Evolutionary conservation across 306 rosid genomes (phyloP).

Genomic region (Dalbergia cultrata): DNA sequence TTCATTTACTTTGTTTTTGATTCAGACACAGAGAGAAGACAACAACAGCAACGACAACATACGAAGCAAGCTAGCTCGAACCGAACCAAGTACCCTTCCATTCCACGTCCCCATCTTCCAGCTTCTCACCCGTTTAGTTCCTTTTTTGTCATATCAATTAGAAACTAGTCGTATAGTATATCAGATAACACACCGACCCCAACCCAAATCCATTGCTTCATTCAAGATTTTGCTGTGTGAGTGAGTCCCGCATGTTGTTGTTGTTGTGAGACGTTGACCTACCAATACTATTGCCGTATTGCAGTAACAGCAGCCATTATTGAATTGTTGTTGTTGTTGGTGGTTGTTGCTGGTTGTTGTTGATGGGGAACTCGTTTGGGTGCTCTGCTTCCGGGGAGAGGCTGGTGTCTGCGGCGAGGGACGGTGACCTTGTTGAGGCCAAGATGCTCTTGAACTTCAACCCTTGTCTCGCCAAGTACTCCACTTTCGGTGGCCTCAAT

Average conservation of each 20-base stretch:
- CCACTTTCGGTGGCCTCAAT: constrained; percentile 93
- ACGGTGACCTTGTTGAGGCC: constrained; percentile 95
- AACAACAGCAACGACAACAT: too few relatives aligned
- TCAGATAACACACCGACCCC: background rate
- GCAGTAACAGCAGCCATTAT: too few relatives aligned
- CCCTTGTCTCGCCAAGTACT: constrained; percentile 89
- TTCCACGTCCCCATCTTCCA: too few relatives aligned
- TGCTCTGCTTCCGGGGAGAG: constrained; percentile 99
- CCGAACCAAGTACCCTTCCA: too few relatives aligned
- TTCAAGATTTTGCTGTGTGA: constrained; percentile 14
- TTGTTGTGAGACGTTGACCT: constrained; percentile 53
- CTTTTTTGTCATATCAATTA: too few relatives aligned
- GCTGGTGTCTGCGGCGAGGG: constrained; percentile 98
- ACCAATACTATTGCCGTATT: background rate
- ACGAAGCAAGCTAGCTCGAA: too few relatives aligned
- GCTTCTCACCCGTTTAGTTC: too few relatives aligned
- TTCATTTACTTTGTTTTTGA: too few relatives aligned
- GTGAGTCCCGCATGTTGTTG: background rate
- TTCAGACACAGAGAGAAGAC: too few relatives aligned
- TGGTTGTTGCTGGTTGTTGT: too few relatives aligned
- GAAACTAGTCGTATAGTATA: too few relatives aligned
- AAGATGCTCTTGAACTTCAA: constrained; percentile 89
- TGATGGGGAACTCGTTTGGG: constrained; percentile 95
- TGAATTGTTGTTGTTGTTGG: constrained; percentile 55
- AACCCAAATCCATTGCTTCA: constrained; percentile 9